These are phyloP conservation scores for Phanerochaete sordida DNA, from an alignment of 768 basidiomycete species.

Conservation along the genomic window DNA sequence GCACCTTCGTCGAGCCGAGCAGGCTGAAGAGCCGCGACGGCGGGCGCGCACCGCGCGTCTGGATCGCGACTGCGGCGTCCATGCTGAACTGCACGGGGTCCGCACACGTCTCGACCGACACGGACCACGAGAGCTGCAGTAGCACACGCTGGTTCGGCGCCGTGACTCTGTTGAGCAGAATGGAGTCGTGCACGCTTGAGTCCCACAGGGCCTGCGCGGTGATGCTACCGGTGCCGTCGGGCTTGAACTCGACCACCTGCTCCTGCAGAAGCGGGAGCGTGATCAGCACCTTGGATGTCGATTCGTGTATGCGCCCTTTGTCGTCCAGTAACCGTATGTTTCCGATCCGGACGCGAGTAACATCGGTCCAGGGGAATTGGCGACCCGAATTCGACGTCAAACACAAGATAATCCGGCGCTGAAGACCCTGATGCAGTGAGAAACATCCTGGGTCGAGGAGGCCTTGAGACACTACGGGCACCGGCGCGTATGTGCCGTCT, in stretches of 20 bases:
- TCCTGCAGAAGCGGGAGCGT: slow-evolving; percentile 74
- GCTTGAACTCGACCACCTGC: slow-evolving; percentile 68
- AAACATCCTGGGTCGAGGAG: slow-evolving; percentile 82
- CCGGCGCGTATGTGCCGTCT: slow-evolving; percentile 79
- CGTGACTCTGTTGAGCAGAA: slow-evolving; percentile 83
- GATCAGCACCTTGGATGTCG: slow-evolving; percentile 64
- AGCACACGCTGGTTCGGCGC: slow-evolving; percentile 73
- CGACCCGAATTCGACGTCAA: slow-evolving; percentile 86
- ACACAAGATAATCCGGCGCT: slow-evolving; percentile 73
- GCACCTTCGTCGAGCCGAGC: slow-evolving; percentile 72
- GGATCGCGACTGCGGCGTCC: slow-evolving; percentile 84
- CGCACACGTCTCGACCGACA: slow-evolving; percentile 78
- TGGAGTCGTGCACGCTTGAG: slow-evolving; percentile 84
- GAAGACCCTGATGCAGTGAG: slow-evolving; percentile 89
- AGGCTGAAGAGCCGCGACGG: slow-evolving; percentile 76
- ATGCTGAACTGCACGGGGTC: slow-evolving; percentile 87
- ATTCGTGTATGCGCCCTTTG: slow-evolving; percentile 79
- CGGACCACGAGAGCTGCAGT: slow-evolving; percentile 70
- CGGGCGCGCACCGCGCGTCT: slow-evolving; percentile 79
- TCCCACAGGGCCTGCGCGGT: slow-evolving; percentile 84
- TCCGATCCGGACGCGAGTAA: slow-evolving; percentile 74
- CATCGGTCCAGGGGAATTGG: slow-evolving; percentile 83
- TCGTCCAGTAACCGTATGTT: slow-evolving; percentile 83
- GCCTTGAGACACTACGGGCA: slow-evolving; percentile 76
- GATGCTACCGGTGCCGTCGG: slow-evolving; percentile 79